Conservation (phyloP, 192 early-diverging fungal genomes). For the Coemansia sp. region DNA sequence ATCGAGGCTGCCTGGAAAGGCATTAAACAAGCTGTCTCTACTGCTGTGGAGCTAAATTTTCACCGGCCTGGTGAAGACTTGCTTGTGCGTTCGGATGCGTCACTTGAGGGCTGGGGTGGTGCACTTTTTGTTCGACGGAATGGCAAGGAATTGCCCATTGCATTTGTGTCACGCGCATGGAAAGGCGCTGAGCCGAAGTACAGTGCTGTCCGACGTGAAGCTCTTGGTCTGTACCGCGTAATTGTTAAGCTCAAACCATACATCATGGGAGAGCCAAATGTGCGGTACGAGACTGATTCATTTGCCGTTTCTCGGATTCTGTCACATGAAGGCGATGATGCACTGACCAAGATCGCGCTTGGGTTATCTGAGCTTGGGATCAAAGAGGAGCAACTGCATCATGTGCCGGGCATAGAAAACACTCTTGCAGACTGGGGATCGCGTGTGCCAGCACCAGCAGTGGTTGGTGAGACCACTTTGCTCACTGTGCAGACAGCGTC, state of each 20-base stretch:
- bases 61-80: constrained; percentile 2
- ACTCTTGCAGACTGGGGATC: background rate
- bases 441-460: background rate
- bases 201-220: background rate
- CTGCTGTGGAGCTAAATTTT: background rate
- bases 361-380: background rate
- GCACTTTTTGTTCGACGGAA: constrained; percentile 1
- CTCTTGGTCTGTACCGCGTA: background rate
- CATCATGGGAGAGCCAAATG: constrained; percentile 1
- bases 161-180: constrained; percentile 9
- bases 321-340: constrained; percentile 5
- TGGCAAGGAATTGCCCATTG: constrained; percentile 5
- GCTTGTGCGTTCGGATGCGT: constrained; percentile 4
- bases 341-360: background rate
- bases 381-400: background rate
- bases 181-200: constrained; percentile 7
- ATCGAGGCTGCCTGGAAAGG: background rate
- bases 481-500: background rate
- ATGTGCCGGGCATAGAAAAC: background rate
- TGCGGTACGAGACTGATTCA: constrained; percentile 3
- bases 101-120: constrained; percentile 10
- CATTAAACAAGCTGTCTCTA: background rate
- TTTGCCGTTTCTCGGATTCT: constrained; percentile 3
- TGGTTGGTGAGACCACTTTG: background rate
- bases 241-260: background rate